Evolutionary conservation across 345 rosid species (phyloP).

Genomic region (Aegle marmelos): DNA sequence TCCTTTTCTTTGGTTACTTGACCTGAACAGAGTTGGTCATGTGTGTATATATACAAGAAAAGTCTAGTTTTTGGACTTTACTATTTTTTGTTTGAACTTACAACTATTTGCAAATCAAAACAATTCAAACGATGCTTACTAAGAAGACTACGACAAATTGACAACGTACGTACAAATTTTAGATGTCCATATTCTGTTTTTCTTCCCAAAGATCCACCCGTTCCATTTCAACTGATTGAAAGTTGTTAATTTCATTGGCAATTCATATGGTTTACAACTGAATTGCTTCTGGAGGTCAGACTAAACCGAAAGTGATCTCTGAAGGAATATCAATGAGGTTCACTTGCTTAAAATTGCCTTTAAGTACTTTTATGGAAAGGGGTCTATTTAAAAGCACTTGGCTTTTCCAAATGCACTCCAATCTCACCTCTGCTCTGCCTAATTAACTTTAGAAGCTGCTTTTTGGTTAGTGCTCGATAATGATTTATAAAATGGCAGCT

Average conservation of each 20-base stretch:
- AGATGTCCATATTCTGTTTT: conserved; percentile 13
- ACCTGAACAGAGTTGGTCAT: background rate
- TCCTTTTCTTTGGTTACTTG: background rate
- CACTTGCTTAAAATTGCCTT: background rate
- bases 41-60: conserved; percentile 1
- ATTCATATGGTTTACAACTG: background rate
- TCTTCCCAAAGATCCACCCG: conserved; percentile 2
- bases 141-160: conserved; percentile 15
- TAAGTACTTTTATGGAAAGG: background rate
- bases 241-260: background rate
- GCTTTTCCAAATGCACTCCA: background rate
- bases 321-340: background rate
- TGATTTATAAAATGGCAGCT: background rate
- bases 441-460: background rate
- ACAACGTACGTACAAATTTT: background rate
- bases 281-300: background rate
- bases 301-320: background rate
- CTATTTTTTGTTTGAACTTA: conserved; percentile 9
- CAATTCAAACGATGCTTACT: conserved; percentile 20
- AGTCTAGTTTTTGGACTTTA: conserved; percentile 16
- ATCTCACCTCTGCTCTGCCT: background rate
- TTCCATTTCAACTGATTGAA: background rate
- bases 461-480: background rate
- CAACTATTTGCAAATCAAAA: conserved; percentile 7
- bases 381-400: background rate